Base-by-base conservation (phyloP, 495 filamentous ascomycete genomes). In the Daldinia decipiens region DNA sequence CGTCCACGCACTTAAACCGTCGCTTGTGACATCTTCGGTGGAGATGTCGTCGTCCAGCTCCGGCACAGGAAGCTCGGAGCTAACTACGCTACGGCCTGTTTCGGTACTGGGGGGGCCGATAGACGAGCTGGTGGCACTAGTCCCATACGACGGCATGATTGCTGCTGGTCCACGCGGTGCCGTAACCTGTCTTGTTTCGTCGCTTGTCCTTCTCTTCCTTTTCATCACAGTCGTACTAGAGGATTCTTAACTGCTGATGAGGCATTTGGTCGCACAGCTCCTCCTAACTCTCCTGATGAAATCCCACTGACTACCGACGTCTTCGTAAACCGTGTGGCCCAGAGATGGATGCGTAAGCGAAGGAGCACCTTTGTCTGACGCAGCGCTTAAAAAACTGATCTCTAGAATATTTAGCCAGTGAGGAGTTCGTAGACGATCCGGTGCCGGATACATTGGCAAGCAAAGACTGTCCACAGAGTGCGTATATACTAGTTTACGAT, bases 21-120 rank as follows among this genome's bases (percentile, higher is more conserved):
- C 75, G 56, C 75, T 77, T 15, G 75, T 73, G 59, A 70, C 65
- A 29, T 77, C 75, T 24, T 77, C 75, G 29, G 75, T 77, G 24
- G 75, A 77, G 19, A 77, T 36, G 34, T 77, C 73, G 62, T 67
- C 32, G 59, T 77, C 75, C 51, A 77, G 43, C 29, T 77, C 75
- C 36, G 75, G 75, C 26, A 77, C 65, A 7, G 67, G 61, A 19
- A 74, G 65, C 36, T 77, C 75, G 53, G 70, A 70, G 61, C 72
- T 50, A 29, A 58, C 58, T 59, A 59, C 39, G 52, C 59, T 53
- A 58, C 67, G 62, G 73, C 57, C 17, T 50, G 55, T 47, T 19
- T 31, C 69, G 53, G 61, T 60, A 39, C 73, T 74, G 45, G 60
- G 59, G 40, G 47, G 53, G 54, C 68, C 73, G 62, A 66, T 63